Conservation (phyloP, 176 grass and related monocot genomes). For the Oryza meyeriana region DNA sequence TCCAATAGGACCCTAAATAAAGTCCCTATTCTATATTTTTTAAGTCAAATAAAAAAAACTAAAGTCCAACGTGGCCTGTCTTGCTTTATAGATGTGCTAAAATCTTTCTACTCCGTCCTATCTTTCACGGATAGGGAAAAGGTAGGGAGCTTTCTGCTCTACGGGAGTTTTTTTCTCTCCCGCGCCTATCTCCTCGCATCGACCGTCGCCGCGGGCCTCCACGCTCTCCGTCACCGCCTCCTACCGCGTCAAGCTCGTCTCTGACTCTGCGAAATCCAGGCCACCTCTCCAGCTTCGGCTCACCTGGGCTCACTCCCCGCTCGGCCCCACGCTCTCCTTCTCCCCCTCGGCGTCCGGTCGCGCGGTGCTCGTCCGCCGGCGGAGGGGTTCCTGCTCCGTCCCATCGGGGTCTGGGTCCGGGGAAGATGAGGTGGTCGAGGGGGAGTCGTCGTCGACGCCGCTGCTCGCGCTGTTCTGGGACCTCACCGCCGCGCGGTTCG, state of each 20-base stretch:
- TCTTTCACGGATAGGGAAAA: too few relatives aligned
- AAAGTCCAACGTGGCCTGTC: too few relatives aligned
- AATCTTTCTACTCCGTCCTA: too few relatives aligned
- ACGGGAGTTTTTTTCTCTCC: too few relatives aligned
- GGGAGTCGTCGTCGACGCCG: background rate
- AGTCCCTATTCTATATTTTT: too few relatives aligned
- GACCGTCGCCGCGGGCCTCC: background rate
- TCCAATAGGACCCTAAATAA: too few relatives aligned
- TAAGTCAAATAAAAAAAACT: too few relatives aligned
- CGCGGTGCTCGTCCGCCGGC: conserved; percentile 44
- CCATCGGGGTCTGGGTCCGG: background rate
- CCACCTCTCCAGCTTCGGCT: conserved; percentile 50
- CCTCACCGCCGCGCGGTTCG: conserved; percentile 52
- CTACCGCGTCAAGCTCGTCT: conserved; percentile 18
- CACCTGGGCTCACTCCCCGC: conserved; percentile 48
- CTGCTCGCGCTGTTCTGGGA: conserved; percentile 76
- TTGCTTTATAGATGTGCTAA: too few relatives aligned
- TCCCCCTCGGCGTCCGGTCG: conserved; percentile 20
- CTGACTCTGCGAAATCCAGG: background rate
- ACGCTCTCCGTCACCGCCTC: conserved; percentile 47
- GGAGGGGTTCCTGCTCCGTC: conserved; percentile 49
- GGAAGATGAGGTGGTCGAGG: background rate
- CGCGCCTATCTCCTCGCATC: too few relatives aligned
- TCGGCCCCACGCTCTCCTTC: conserved; percentile 39
- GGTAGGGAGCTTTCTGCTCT: too few relatives aligned